Base-by-base conservation (phyloP, 2,329 filamentous ascomycete species). In the Colletotrichum cordylinicola region DNA sequence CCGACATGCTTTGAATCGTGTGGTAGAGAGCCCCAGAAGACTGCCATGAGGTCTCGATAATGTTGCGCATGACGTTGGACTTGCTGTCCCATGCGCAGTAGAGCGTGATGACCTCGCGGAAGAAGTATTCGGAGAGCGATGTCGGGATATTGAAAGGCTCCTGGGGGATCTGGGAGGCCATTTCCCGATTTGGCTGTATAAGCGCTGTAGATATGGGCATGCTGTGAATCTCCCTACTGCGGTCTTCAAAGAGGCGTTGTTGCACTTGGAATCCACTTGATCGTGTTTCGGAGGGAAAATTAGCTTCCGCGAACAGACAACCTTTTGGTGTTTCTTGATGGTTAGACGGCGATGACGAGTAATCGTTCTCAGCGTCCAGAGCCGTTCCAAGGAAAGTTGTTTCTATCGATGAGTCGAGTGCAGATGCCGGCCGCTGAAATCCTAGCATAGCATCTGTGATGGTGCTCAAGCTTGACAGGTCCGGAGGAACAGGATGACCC, bases 1-100 rank as follows among this genome's bases (percentile, higher is more conserved):
- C 90, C 2, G 91, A 90, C 91, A 93, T 93, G 77, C 91, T 92
- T 78, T 92, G 91, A 61, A 92, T 91, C 3, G 90, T 90, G 62
- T 89, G 91, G 79, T 90, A 91, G 67, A 92, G 90, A 0, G 90
- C 90, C 21, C 89, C 84, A 0, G 90, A 91, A n/a, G 87, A 88
- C 55, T 89, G 86, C 87, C 90, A 92, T 18, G 71, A 66, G n/a
- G 61, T 76, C 52, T 78, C 79, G 10, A 78, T 68, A 4, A 80
- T 77, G 29, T 74, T 76, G 16, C 79, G 77, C 79, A 80, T 78
- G 5, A 71, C 48, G 58, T 80, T 80, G 7, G 76, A 74, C 5
- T 75, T 70, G 69, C 78, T 78, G 4, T 80, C 79, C 78, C 78
- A 80, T 8, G 66, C 39, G 52, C 78, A 79, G 16, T 79, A 80